phyloP scores from a whole-genome alignment of 352 stramenopile genomes.

The Phytophthora litchii region DNA sequence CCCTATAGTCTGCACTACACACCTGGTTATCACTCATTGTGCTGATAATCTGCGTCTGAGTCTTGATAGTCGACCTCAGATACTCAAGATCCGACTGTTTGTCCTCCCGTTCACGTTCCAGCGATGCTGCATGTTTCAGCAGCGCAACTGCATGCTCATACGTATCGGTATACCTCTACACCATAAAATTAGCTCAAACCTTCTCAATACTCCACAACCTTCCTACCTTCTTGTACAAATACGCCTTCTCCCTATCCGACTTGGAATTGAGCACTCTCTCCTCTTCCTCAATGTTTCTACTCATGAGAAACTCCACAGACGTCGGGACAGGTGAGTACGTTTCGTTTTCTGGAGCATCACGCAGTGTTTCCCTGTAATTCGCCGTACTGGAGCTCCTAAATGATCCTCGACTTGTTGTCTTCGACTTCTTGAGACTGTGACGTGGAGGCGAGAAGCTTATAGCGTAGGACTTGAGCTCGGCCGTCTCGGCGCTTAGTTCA shows the following conservation, averaged over 20 bases:
- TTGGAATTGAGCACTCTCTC: slow-evolving; percentile 59
- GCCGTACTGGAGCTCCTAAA: slow-evolving; percentile 11
- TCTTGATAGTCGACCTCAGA: slow-evolving; percentile 51
- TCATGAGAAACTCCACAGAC: slow-evolving; percentile 67
- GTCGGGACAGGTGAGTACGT: slow-evolving; percentile 29
- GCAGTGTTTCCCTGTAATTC: background rate
- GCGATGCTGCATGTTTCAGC: slow-evolving; percentile 45
- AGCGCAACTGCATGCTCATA: slow-evolving; percentile 65
- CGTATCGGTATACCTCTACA: slow-evolving; percentile 70
- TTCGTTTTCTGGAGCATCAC: slow-evolving; percentile 12
- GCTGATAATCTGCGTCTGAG: slow-evolving; percentile 61
- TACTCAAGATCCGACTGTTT: slow-evolving; percentile 54
- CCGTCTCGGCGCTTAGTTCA: slow-evolving; percentile 20
- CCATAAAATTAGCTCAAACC: background rate
- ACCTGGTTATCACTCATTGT: slow-evolving; percentile 56
- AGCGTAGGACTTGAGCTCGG: slow-evolving; percentile 22
- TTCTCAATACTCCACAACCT: background rate
- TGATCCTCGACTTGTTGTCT: slow-evolving; percentile 5
- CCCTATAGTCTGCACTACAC: background rate
- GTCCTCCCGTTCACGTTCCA: slow-evolving; percentile 47
- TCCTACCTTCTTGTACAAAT: slow-evolving; percentile 78
- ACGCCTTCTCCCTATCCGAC: slow-evolving; percentile 64
- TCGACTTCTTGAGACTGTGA: slow-evolving; percentile 20
- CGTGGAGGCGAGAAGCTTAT: slow-evolving; percentile 41
- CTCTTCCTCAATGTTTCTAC: slow-evolving; percentile 61